These are phyloP conservation scores for Acer negundo DNA, from an alignment of 345 rosid genomes.

Conservation along the genomic window DNA sequence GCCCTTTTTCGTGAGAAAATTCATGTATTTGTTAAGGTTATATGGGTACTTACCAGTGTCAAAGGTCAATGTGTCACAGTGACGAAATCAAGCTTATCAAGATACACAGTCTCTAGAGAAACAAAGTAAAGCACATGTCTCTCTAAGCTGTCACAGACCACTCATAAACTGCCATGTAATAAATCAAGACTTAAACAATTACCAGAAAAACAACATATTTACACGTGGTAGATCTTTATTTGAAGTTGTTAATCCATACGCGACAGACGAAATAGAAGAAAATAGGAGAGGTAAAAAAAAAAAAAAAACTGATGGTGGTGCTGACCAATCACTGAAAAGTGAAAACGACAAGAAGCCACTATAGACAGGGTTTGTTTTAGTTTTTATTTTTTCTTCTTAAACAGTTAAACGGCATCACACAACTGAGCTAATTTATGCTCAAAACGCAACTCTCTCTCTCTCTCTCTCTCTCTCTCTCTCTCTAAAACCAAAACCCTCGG, in stretches of 20 bases:
- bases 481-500: constrained; percentile 30
- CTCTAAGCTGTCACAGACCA: neutral
- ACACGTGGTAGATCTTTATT: neutral
- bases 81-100: neutral
- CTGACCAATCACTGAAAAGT: constrained; percentile 28
- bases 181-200: neutral
- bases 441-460: constrained; percentile 15
- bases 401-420: neutral
- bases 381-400: neutral
- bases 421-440: neutral
- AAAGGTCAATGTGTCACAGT: neutral
- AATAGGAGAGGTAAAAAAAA: neutral
- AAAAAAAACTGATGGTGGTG: neutral
- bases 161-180: neutral
- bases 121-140: too few species aligned
- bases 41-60: neutral
- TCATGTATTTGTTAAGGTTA: too few species aligned
- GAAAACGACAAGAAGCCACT: constrained; percentile 25
- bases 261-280: neutral
- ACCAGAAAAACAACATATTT: neutral
- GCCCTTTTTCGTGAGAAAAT: too few species aligned
- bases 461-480: constrained; percentile 10
- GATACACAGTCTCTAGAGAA: neutral
- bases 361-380: constrained; percentile 14
- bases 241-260: neutral